These are phyloP conservation scores for Ananas comosus DNA, from an alignment of 176 grass and related monocot genomes.

Conservation along the genomic window DNA sequence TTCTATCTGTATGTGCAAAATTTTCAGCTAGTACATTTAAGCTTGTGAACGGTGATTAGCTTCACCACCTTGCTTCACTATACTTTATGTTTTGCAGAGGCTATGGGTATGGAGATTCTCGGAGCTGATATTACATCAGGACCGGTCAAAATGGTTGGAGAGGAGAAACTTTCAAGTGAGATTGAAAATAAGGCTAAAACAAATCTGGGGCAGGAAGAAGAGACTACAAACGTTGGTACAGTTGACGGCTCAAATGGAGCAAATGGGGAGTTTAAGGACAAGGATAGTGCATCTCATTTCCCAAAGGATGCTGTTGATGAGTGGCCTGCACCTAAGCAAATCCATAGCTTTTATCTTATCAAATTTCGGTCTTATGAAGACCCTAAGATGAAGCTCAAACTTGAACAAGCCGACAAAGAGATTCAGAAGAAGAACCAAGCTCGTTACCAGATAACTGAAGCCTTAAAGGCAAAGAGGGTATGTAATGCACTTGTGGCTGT, in stretches of 20 bases:
- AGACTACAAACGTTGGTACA: slow-evolving; percentile 38
- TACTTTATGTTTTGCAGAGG: neutral
- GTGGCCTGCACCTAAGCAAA: slow-evolving; percentile 73
- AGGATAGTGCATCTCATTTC: slow-evolving; percentile 28
- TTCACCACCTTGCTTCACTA: no score
- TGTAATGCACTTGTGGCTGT: neutral
- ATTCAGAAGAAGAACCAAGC: slow-evolving; percentile 69
- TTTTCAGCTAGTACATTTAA: no score
- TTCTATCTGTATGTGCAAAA: no score
- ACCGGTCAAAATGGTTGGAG: slow-evolving; percentile 41
- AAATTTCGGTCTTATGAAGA: slow-evolving; percentile 73
- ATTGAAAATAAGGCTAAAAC: slow-evolving; percentile 51
- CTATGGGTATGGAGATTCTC: slow-evolving; percentile 86
- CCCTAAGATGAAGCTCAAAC: slow-evolving; percentile 72
- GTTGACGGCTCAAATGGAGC: slow-evolving; percentile 34
- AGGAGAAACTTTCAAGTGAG: slow-evolving; percentile 47
- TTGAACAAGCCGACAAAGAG: slow-evolving; percentile 73
- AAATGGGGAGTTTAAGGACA: slow-evolving; percentile 21
- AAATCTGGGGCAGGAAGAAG: slow-evolving; percentile 32
- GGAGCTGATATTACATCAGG: slow-evolving; percentile 51
- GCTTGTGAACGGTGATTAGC: no score
- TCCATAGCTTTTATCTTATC: slow-evolving; percentile 52
- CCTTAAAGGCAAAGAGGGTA: slow-evolving; percentile 82
- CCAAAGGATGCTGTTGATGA: slow-evolving; percentile 77
- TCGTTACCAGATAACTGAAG: slow-evolving; percentile 41